These are phyloP conservation scores for Diplodia scrobiculata DNA, from an alignment of 2,329 filamentous ascomycete species.

Conservation along the genomic window DNA sequence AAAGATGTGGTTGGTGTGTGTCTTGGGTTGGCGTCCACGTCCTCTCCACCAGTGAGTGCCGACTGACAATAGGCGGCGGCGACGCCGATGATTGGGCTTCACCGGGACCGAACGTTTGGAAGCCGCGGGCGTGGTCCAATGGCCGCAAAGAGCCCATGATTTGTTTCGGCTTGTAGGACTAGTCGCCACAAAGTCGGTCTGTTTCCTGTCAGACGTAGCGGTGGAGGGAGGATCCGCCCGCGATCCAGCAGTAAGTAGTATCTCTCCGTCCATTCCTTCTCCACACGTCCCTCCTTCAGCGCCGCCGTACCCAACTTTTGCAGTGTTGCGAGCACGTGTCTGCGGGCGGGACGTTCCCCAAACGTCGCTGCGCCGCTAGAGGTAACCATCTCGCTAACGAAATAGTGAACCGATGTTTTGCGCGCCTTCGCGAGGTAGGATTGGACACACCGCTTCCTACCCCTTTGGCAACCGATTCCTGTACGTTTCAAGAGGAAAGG, in stretches of 20 bases:
- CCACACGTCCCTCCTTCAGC: not conserved
- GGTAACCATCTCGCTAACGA: not conserved
- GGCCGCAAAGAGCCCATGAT: not conserved
- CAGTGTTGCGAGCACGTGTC: not conserved
- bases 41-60: not conserved
- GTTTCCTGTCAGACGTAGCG: not conserved
- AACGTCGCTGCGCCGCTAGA: not conserved
- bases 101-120: not conserved
- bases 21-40: not conserved
- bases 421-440: not conserved
- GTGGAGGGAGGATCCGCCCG: not conserved
- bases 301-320: not conserved
- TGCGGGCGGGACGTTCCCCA: not conserved
- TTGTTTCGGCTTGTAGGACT: not conserved
- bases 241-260: not conserved
- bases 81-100: not conserved
- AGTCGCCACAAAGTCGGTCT: conserved; percentile 7
- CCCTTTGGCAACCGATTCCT: not conserved
- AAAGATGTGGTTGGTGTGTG: not conserved
- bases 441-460: not conserved
- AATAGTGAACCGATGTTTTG: not conserved
- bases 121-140: not conserved
- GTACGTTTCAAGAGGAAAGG: not conserved
- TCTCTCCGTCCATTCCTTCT: not conserved
- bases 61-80: not conserved